Conservation (phyloP, 345 rosid species). For the Microcos paniculata region DNA sequence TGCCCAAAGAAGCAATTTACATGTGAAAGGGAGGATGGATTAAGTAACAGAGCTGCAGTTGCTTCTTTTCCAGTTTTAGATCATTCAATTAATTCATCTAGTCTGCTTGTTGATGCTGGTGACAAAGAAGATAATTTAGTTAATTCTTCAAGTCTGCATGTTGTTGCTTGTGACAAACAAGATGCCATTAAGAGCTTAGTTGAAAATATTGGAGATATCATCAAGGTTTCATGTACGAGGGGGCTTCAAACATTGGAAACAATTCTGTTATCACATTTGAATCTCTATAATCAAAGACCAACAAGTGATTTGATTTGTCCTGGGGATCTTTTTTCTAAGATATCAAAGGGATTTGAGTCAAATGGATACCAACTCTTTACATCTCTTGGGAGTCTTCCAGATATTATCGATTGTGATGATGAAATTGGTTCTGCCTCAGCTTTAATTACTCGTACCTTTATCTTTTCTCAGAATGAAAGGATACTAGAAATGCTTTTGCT, state of each 20-base stretch:
- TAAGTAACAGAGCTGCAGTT: slow-evolving; percentile 18
- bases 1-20: slow-evolving; percentile 16
- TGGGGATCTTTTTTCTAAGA: slow-evolving; percentile 28
- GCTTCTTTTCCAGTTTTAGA: slow-evolving; percentile 20
- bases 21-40: slow-evolving; percentile 10
- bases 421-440: slow-evolving; percentile 37
- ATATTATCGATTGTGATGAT: slow-evolving; percentile 25
- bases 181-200: slow-evolving; percentile 26
- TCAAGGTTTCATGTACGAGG: slow-evolving; percentile 28
- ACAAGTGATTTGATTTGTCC: slow-evolving; percentile 19
- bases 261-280: slow-evolving; percentile 33
- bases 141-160: background rate
- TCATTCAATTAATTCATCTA: slow-evolving; percentile 12
- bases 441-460: slow-evolving; percentile 34
- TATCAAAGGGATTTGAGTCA: slow-evolving; percentile 32
- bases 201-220: slow-evolving; percentile 27
- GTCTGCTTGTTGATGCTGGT: background rate
- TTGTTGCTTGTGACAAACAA: slow-evolving; percentile 10
- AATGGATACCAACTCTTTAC: slow-evolving; percentile 39
- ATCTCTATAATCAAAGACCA: slow-evolving; percentile 18
- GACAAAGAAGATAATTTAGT: slow-evolving; percentile 9
- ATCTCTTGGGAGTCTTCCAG: slow-evolving; percentile 22
- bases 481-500: slow-evolving; percentile 36
- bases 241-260: slow-evolving; percentile 37
- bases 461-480: slow-evolving; percentile 35